These are phyloP conservation scores for Mucor circinelloides DNA, from an alignment of 371 early-diverging fungal species.

Conservation along the genomic window DNA sequence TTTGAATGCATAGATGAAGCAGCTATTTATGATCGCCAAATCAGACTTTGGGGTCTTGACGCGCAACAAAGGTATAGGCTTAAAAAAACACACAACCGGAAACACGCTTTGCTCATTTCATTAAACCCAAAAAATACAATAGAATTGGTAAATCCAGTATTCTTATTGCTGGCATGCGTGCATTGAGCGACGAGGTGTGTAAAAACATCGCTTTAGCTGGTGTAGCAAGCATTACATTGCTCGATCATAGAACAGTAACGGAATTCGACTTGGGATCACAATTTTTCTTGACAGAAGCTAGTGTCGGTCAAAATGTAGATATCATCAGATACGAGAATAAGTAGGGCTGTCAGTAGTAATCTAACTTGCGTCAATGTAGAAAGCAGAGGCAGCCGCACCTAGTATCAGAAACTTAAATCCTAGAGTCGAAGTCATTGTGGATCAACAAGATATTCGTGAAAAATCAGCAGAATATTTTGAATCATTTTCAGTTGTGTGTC, in stretches of 20 bases:
- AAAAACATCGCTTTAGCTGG: slow-evolving; percentile 94
- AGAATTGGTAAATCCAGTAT: slow-evolving; percentile 81
- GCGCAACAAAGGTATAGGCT: slow-evolving; percentile 78
- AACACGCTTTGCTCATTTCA: neutral
- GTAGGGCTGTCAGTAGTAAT: neutral
- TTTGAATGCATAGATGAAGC: slow-evolving; percentile 70
- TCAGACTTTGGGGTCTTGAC: slow-evolving; percentile 93
- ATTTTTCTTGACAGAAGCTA: slow-evolving; percentile 65
- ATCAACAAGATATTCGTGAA: slow-evolving; percentile 45
- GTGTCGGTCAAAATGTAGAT: slow-evolving; percentile 73
- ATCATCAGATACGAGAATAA: neutral
- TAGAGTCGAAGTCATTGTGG: slow-evolving; percentile 64
- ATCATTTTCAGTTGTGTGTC: slow-evolving; percentile 69
- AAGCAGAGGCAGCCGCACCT: slow-evolving; percentile 64
- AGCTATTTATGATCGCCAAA: slow-evolving; percentile 93
- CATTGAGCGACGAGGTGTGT: slow-evolving; percentile 76
- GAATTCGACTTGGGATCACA: slow-evolving; percentile 78
- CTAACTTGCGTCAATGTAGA: slow-evolving; percentile 40
- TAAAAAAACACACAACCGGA: neutral
- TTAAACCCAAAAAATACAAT: neutral
- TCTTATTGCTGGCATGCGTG: slow-evolving; percentile 69
- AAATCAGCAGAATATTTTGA: slow-evolving; percentile 58
- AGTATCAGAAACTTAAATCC: slow-evolving; percentile 73
- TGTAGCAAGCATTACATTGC: slow-evolving; percentile 73
- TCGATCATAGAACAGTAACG: slow-evolving; percentile 62